These are phyloP conservation scores for Pachyrhizus erosus DNA, from an alignment of 306 rosid genomes.

Conservation along the genomic window DNA sequence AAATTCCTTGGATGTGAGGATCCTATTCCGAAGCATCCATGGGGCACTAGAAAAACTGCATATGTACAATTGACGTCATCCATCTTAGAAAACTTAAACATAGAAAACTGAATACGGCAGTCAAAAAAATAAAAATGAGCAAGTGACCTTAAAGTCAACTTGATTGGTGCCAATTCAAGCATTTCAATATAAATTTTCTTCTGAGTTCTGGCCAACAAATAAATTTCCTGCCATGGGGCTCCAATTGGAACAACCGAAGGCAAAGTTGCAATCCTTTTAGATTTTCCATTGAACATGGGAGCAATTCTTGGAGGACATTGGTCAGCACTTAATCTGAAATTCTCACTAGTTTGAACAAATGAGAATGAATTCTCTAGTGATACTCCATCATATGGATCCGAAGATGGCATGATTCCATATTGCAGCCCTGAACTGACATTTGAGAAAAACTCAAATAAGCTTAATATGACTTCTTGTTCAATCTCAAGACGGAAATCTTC, in stretches of 20 bases:
- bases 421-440: conserved; percentile 67
- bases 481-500: conserved; percentile 91
- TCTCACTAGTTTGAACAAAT: conserved; percentile 46
- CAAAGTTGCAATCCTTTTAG: conserved; percentile 49
- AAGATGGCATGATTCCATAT: conserved; percentile 55
- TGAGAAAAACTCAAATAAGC: conserved; percentile 78
- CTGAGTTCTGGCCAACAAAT: conserved; percentile 86
- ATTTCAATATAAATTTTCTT: conserved; percentile 85
- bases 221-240: conserved; percentile 97
- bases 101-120: conserved; percentile 25
- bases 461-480: conserved; percentile 89
- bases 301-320: conserved; percentile 44
- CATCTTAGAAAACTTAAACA: conserved; percentile 18
- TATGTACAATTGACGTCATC: conserved; percentile 40
- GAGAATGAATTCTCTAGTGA: conserved; percentile 50
- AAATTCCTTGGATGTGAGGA: conserved; percentile 77
- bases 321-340: conserved; percentile 49
- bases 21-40: conserved; percentile 79
- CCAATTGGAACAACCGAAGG: conserved; percentile 90
- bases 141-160: conserved; percentile 75
- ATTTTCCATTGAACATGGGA: conserved; percentile 50
- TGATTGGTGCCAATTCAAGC: conserved; percentile 86
- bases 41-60: conserved; percentile 96
- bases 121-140: conserved; percentile 15
- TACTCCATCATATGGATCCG: conserved; percentile 52